Conservation (phyloP, 441 rosid genomes). For the Euphorbia schlechtendalii region DNA sequence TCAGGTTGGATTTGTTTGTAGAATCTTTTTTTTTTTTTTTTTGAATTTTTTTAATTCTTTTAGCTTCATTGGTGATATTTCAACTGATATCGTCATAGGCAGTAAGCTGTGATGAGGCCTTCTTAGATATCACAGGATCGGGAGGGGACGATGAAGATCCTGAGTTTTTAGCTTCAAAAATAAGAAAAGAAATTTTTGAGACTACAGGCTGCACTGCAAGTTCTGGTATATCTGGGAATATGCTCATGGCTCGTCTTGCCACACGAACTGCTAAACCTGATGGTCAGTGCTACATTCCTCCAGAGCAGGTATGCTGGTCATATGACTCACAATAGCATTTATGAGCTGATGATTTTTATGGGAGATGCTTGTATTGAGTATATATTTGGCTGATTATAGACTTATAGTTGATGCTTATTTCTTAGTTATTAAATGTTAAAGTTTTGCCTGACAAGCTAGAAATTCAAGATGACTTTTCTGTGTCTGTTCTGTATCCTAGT, state of each 20-base stretch:
- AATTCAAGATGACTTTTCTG: background rate
- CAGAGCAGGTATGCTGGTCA: slow-evolving; percentile 44
- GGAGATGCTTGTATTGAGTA: background rate
- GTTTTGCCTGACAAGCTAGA: background rate
- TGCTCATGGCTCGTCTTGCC: slow-evolving; percentile 98
- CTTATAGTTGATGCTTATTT: background rate
- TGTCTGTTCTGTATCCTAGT: background rate
- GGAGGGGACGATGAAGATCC: slow-evolving; percentile 53
- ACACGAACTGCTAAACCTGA: slow-evolving; percentile 88
- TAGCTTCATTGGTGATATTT: slow-evolving; percentile 15
- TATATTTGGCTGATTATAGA: background rate
- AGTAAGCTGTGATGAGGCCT: slow-evolving; percentile 96
- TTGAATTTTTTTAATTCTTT: slow-evolving; percentile 11
- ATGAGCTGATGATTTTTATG: background rate
- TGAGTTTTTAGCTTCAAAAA: slow-evolving; percentile 50
- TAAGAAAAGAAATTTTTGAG: slow-evolving; percentile 73
- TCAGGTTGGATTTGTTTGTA: slow-evolving; percentile 67
- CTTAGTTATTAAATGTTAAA: background rate
- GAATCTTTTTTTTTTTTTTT: slow-evolving; percentile 13
- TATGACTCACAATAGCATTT: background rate
- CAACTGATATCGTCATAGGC: slow-evolving; percentile 46
- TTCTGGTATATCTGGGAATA: slow-evolving; percentile 78
- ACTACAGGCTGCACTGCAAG: slow-evolving; percentile 90
- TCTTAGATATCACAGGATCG: slow-evolving; percentile 58
- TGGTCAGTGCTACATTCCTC: slow-evolving; percentile 74